Evolutionary conservation across 768 basidiomycete genomes (phyloP), one percentile per base, ranked within the genome.

Genomic region (Hypsizygus marmoreus): DNA sequence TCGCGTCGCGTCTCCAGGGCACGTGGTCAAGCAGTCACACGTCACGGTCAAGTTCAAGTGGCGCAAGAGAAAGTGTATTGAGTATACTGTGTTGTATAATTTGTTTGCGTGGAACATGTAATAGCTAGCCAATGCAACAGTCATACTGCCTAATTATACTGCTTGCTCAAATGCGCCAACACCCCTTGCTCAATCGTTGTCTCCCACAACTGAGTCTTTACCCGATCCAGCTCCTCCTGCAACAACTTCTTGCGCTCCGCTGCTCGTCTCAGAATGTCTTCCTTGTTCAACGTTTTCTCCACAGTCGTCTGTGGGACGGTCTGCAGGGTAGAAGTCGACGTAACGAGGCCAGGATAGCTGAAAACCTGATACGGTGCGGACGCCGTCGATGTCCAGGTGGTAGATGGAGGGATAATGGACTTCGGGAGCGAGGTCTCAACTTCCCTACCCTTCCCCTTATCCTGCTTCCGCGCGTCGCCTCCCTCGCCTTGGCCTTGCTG

Each of bases 161-260:
- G 55, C 60, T 67, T 79, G 51, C 56, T 54, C 33, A 84, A 59
- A 50, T 80, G 72, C 28, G 71, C 59, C 47, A 87, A 65, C 40
- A 75, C 80, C n/a, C 81, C 84, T 56, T 82, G 77, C 64, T 88
- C 86, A 40, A 88, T 73, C 30, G 79, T 82, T 40, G 76, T 74
- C 66, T 88, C 86, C 88, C 88, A 89, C 45, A 89, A 63, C 56
- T 84, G 81, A 22, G 79, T 71, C 57, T 84, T 84, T 17, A 82
- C 77, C 42, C 67, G 69, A 38, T 82, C 74, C 34, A 90, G 65
- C 64, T 85, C 82, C 8, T 64, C 65, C 44, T 67, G 65, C 28
- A 91, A 53, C 53, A 78, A 70, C 43, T 65, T 63, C 47, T 79
- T 76, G 56, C 77, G 72, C 54, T 79, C 77, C 43, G 66, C 70